Evolutionary conservation across 2,329 filamentous ascomycete genomes (phyloP).

Genomic region (Dactylonectria macrodidyma): DNA sequence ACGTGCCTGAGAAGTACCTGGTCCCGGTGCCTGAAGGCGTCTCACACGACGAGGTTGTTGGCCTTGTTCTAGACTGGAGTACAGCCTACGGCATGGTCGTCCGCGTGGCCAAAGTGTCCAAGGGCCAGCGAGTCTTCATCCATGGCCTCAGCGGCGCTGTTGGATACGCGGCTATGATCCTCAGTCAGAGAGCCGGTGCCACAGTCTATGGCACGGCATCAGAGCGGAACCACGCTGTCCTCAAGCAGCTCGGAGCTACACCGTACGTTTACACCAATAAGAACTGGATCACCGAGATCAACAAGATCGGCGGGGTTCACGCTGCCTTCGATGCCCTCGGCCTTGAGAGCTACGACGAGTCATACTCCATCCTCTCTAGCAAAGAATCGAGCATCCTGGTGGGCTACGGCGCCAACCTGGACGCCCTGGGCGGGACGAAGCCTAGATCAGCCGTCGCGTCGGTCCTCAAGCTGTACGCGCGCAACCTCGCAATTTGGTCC

Average conservation of each 20-base stretch:
- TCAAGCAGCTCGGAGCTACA: conserved; percentile 55
- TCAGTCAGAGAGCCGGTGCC: conserved; percentile 61
- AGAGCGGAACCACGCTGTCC: conserved; percentile 58
- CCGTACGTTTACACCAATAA: conserved; percentile 65
- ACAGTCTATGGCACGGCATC: conserved; percentile 66
- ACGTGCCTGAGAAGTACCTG: conserved; percentile 62
- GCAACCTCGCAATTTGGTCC: conserved; percentile 43
- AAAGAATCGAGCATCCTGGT: conserved; percentile 55
- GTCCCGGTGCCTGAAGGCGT: conserved; percentile 58
- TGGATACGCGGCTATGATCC: conserved; percentile 58
- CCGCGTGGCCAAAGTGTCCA: conserved; percentile 56
- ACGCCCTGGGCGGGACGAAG: conserved; percentile 47
- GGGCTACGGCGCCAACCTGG: conserved; percentile 56
- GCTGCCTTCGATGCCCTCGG: conserved; percentile 66
- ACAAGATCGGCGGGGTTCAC: conserved; percentile 60
- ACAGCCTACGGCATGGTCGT: conserved; percentile 57
- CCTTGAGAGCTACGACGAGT: conserved; percentile 66
- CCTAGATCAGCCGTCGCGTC: conserved; percentile 50
- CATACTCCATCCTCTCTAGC: conserved; percentile 59
- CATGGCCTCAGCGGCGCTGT: conserved; percentile 67
- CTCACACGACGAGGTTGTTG: conserved; percentile 56
- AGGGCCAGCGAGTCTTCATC: conserved; percentile 64
- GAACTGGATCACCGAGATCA: conserved; percentile 62
- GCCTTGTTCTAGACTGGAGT: conserved; percentile 62
- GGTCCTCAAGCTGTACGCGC: conserved; percentile 54